A percentile compares a stretch with the other conserved stretches of the same genome.
These are phyloP conservation scores for Miscanthus sacchariflorus DNA, from an alignment of 202 grass and related monocot genomes.

Conservation along the genomic window DNA sequence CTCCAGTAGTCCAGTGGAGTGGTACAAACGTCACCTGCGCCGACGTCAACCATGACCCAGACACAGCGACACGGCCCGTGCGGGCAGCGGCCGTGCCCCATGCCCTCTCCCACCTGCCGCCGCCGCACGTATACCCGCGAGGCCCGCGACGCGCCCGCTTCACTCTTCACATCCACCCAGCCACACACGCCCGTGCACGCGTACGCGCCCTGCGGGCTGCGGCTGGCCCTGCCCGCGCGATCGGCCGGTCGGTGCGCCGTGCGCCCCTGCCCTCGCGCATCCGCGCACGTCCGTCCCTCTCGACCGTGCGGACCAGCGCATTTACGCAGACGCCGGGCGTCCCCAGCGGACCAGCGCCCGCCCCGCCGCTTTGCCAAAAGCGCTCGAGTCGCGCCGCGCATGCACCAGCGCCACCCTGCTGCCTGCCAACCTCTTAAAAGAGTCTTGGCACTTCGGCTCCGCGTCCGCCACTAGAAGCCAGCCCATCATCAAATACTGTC, in stretches of 20 bases:
- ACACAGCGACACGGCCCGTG: slow-evolving; percentile 15
- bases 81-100: not conserved
- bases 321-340: slow-evolving; percentile 15
- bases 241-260: slow-evolving; percentile 4
- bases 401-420: not conserved
- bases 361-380: slow-evolving; percentile 50
- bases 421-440: slow-evolving; percentile 49
- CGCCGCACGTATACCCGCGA: not conserved
- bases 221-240: not conserved
- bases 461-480: not conserved
- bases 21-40: slow-evolving; percentile 16
- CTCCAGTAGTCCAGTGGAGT: not conserved
- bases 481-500: slow-evolving; percentile 36
- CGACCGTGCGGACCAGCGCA: slow-evolving; percentile 17
- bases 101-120: slow-evolving; percentile 44
- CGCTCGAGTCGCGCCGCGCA: slow-evolving; percentile 3
- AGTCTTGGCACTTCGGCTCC: slow-evolving; percentile 13
- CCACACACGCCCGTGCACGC: slow-evolving; percentile 10
- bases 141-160: not conserved
- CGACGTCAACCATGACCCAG: slow-evolving; percentile 20
- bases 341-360: not conserved
- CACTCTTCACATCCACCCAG: not conserved
- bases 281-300: not conserved
- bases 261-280: not conserved
- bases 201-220: not conserved